phyloP scores from a whole-genome alignment of 2,329 filamentous ascomycete genomes.

The Colletotrichum sp. region DNA sequence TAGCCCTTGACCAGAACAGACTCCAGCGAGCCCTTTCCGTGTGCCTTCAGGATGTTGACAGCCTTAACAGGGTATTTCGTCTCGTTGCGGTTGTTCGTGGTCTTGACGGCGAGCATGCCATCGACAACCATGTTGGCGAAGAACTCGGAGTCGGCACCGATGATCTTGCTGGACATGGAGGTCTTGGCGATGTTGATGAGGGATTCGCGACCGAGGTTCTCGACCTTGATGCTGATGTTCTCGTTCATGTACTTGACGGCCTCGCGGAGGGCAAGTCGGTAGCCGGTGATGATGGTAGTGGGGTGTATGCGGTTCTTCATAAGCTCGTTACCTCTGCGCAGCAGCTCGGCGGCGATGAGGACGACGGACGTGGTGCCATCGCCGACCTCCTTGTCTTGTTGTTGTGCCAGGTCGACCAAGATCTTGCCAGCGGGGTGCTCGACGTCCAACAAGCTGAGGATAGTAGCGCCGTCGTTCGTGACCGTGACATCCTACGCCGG shows the following conservation, averaged over 20 bases:
- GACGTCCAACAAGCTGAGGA: constrained; percentile 92
- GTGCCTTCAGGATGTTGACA: constrained; percentile 97
- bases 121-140: constrained; percentile 98
- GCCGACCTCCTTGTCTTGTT: constrained; percentile 98
- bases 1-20: constrained; percentile 94
- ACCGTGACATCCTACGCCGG: constrained; percentile 85
- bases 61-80: constrained; percentile 98
- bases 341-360: constrained; percentile 92
- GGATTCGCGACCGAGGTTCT: constrained; percentile 87
- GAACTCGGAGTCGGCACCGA: constrained; percentile 93
- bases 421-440: constrained; percentile 99
- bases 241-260: constrained; percentile 99
- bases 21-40: constrained; percentile 90
- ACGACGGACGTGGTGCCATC: constrained; percentile 98
- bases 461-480: constrained; percentile 98
- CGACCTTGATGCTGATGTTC: constrained; percentile 95
- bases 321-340: constrained; percentile 93
- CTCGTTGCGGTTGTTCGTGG: constrained; percentile 88
- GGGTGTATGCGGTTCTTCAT: constrained; percentile 99
- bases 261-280: constrained; percentile 92
- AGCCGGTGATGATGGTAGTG: constrained; percentile 98
- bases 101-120: constrained; percentile 93
- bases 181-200: constrained; percentile 96
- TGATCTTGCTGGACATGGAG: constrained; percentile 99
- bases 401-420: constrained; percentile 93